phyloP scores from a whole-genome alignment of 768 basidiomycete species.

The Cyclocybe cylindracea region DNA sequence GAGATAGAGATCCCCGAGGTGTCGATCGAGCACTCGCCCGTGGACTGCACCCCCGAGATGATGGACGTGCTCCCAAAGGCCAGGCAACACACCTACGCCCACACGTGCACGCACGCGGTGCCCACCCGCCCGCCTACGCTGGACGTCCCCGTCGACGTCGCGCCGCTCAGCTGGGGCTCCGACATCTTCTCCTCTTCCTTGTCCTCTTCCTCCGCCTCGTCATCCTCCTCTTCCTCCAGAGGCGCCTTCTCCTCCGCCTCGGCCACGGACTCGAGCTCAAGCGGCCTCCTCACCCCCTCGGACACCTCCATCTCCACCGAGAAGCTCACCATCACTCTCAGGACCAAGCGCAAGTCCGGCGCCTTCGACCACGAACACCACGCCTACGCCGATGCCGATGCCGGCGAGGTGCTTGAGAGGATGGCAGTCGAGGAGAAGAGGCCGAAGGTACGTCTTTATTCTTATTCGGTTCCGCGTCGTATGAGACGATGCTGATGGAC shows the following conservation, averaged over 20 bases:
- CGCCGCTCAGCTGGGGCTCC: constrained; percentile 21
- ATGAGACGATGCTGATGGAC: too few species aligned
- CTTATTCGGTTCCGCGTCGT: too few species aligned
- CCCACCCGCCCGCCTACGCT: constrained; percentile 7
- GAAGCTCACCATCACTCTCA: constrained; percentile 22
- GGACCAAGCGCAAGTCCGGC: constrained; percentile 38
- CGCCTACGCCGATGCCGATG: too few species aligned
- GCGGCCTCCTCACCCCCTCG: constrained; percentile 31
- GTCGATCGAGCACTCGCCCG: too few species aligned
- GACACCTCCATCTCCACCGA: constrained; percentile 15
- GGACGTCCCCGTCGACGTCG: constrained; percentile 28
- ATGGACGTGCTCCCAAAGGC: not conserved
- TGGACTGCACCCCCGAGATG: too few species aligned
- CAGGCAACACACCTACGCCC: not conserved
- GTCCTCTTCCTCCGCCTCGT: constrained; percentile 14
- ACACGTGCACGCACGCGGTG: not conserved
- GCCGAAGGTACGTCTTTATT: too few species aligned
- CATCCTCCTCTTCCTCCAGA: constrained; percentile 10
- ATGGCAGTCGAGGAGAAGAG: too few species aligned
- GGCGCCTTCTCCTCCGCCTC: too few species aligned
- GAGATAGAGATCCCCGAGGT: too few species aligned
- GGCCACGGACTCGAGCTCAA: too few species aligned
- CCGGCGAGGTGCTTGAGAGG: too few species aligned
- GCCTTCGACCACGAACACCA: too few species aligned
- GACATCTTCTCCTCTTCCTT: constrained; percentile 14